Conservation (phyloP, 768 basidiomycete species). For the Russula griseocarnosa region DNA sequence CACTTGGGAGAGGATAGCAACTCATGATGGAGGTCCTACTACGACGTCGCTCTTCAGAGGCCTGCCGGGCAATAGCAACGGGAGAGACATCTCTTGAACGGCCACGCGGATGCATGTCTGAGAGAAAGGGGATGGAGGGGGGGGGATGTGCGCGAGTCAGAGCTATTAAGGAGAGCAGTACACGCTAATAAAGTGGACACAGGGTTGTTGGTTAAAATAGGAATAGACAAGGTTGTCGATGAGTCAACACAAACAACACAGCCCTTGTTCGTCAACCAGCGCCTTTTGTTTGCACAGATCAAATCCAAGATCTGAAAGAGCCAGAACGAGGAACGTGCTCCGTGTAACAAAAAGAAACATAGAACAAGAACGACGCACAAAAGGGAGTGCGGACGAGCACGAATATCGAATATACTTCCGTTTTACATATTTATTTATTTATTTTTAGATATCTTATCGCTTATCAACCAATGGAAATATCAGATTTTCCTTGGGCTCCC, state of each 20-base stretch:
- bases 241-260: constrained; percentile 5
- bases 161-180: constrained; percentile 3
- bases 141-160: neutral
- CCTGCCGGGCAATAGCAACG: constrained; percentile 29
- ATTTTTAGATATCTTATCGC: constrained; percentile 2
- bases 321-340: neutral
- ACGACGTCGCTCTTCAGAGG: constrained; percentile 27
- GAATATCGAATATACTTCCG: neutral
- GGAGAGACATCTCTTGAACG: constrained; percentile 26
- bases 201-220: neutral
- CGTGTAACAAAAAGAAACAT: neutral
- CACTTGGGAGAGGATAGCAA: constrained; percentile 18
- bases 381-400: neutral
- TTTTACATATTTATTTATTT: neutral
- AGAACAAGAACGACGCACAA: neutral
- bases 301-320: neutral
- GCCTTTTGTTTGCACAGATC: constrained; percentile 9
- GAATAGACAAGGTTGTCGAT: constrained; percentile 3
- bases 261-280: neutral
- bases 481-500: too few relatives aligned
- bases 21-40: constrained; percentile 14
- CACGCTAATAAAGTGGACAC: neutral
- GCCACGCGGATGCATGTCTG: constrained; percentile 24
- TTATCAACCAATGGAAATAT: constrained; percentile 10
- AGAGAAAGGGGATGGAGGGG: neutral